phyloP scores from a whole-genome alignment of 208 protist species.

The Crithidia mellificae region DNA sequence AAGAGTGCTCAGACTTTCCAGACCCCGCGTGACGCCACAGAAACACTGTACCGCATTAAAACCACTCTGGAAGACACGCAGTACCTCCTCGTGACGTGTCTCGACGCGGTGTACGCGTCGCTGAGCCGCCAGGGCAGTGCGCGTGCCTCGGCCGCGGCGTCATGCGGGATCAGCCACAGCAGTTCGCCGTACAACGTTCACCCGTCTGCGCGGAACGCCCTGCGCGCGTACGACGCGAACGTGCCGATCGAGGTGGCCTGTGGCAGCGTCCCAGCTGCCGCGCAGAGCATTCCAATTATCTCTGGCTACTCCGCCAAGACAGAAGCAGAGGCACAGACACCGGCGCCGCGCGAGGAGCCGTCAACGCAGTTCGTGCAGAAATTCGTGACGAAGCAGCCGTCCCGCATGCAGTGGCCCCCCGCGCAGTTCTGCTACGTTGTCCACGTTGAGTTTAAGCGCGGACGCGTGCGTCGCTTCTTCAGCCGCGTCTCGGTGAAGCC shows the following conservation, averaged over 20 bases:
- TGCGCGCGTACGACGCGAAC: not conserved
- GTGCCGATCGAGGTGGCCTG: not conserved
- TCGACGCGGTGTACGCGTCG: constrained; percentile 1
- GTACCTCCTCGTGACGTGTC: not conserved
- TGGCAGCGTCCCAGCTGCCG: not conserved
- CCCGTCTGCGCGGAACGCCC: not conserved
- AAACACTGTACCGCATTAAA: constrained; percentile 7
- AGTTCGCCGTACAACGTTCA: constrained; percentile 14
- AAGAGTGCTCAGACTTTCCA: not conserved
- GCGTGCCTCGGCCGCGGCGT: not conserved
- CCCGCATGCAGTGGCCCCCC: constrained; percentile 31
- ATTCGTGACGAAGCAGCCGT: not conserved
- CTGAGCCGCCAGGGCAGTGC: not conserved
- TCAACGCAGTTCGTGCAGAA: not conserved
- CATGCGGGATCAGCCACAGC: constrained; percentile 17
- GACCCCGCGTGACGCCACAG: not conserved
- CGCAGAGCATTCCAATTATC: not conserved
- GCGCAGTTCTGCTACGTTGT: constrained; percentile 50
- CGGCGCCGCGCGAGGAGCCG: not conserved
- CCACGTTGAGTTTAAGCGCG: constrained; percentile 84
- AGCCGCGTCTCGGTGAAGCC: constrained; percentile 29
- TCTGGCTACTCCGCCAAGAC: not conserved
- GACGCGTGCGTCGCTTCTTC: constrained; percentile 55
- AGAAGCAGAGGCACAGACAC: not conserved
- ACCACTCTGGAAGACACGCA: constrained; percentile 17